These are phyloP conservation scores for Simplicillium aogashimaense DNA, from an alignment of 2,329 filamentous ascomycete species.

Conservation along the genomic window DNA sequence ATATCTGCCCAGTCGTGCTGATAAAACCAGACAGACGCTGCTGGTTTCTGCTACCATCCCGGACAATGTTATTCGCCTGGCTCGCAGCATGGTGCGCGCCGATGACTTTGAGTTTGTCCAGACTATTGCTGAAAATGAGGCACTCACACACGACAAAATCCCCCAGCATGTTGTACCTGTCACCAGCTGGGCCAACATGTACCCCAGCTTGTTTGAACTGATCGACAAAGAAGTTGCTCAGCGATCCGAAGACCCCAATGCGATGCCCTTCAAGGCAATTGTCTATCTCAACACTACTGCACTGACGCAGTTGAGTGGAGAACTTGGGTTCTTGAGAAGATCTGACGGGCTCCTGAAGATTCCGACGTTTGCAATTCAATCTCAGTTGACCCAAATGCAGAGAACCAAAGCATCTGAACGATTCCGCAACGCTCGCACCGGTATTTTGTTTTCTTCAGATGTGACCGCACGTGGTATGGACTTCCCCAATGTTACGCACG, in stretches of 20 bases:
- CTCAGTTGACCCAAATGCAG: slow-evolving; percentile 58
- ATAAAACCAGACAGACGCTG: slow-evolving; percentile 74
- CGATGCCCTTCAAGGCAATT: slow-evolving; percentile 83
- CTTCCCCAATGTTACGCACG: slow-evolving; percentile 71
- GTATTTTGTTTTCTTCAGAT: slow-evolving; percentile 66
- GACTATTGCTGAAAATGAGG: slow-evolving; percentile 74
- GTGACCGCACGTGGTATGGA: slow-evolving; percentile 78
- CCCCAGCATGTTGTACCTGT: slow-evolving; percentile 68
- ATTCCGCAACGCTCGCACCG: slow-evolving; percentile 58
- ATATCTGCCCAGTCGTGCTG: slow-evolving; percentile 49
- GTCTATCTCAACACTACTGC: slow-evolving; percentile 79
- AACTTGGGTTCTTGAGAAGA: slow-evolving; percentile 34
- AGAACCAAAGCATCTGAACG: slow-evolving; percentile 61
- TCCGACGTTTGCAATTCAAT: slow-evolving; percentile 58
- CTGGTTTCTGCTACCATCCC: slow-evolving; percentile 95
- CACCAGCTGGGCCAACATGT: slow-evolving; percentile 61
- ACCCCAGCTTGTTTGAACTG: slow-evolving; percentile 72
- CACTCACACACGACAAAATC: slow-evolving; percentile 74
- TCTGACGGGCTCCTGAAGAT: slow-evolving; percentile 26
- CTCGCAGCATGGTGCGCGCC: slow-evolving; percentile 66
- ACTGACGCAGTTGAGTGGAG: slow-evolving; percentile 55
- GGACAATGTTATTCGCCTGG: slow-evolving; percentile 68
- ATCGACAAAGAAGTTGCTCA: slow-evolving; percentile 48
- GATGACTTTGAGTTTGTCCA: slow-evolving; percentile 79
- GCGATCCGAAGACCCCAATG: slow-evolving; percentile 24